Conservation (phyloP, 2,329 filamentous ascomycete genomes). For the Fusarium citri region DNA sequence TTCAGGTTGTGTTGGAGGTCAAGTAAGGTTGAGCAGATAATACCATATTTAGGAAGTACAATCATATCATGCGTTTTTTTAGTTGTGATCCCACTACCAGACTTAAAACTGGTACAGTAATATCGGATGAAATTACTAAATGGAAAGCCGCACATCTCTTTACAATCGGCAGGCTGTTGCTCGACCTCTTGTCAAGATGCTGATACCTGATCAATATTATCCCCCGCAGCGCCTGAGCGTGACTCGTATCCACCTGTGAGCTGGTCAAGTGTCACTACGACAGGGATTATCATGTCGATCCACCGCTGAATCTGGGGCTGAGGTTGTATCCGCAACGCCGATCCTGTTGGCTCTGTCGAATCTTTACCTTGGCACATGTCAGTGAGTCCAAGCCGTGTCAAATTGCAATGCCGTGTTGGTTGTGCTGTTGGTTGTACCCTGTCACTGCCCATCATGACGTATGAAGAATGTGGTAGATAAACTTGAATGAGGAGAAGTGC, state of each 20-base stretch:
- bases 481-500: accelerated
- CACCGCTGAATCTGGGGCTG: accelerated
- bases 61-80: no score
- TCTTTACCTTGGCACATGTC: background rate
- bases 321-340: background rate
- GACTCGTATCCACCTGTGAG: background rate
- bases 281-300: background rate
- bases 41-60: no score
- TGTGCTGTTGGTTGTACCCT: background rate
- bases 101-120: no score
- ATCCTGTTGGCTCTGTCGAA: background rate
- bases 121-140: no score
- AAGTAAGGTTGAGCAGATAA: no score
- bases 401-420: background rate
- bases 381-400: background rate
- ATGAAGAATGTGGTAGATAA: accelerated
- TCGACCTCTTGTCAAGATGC: no score
- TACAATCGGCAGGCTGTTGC: no score
- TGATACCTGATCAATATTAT: no score
- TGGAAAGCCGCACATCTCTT: no score
- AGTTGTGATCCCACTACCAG: no score
- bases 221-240: accelerated
- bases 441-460: background rate
- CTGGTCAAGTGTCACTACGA: background rate
- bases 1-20: no score